These are phyloP conservation scores for Sphagnum magellanicum DNA, from an alignment of 228 moss, liverwort and hornwort species.

Conservation along the genomic window DNA sequence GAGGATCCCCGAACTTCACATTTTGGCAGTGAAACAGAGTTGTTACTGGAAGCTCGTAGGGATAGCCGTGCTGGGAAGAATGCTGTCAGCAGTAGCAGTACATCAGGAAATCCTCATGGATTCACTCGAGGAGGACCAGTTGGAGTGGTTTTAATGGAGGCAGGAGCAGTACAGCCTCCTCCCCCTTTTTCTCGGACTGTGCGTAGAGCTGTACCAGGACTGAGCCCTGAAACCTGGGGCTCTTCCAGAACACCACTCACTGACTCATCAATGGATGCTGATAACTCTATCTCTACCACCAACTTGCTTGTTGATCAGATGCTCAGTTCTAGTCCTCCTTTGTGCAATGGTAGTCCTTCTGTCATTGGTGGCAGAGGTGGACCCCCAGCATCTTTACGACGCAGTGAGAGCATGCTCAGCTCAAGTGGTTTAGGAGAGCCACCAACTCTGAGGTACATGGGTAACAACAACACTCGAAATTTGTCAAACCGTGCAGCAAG, in stretches of 20 bases:
- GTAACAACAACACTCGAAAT: constrained; percentile 21
- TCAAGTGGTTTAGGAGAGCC: constrained; percentile 30
- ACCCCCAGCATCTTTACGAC: constrained; percentile 26
- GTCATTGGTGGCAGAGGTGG: constrained; percentile 26
- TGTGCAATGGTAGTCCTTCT: constrained; percentile 22
- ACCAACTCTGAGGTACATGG: constrained; percentile 29
- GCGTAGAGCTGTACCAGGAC: constrained; percentile 52
- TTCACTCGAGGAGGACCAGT: constrained; percentile 17
- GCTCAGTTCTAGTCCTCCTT: constrained; percentile 33
- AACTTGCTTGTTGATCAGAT: constrained; percentile 44
- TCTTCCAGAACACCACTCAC: constrained; percentile 35
- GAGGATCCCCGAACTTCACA: background rate
- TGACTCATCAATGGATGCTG: constrained; percentile 52
- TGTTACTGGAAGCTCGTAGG: constrained; percentile 26
- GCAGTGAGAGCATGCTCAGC: constrained; percentile 22
- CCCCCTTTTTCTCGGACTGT: constrained; percentile 53
- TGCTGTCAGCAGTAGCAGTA: constrained; percentile 34
- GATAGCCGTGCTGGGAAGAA: constrained; percentile 56
- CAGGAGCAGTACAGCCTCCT: constrained; percentile 23
- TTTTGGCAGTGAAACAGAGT: constrained; percentile 11
- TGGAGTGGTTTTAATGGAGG: constrained; percentile 28
- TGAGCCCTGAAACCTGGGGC: constrained; percentile 43
- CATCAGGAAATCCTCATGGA: constrained; percentile 31
- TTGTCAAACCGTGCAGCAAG: constrained; percentile 20
- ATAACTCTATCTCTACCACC: constrained; percentile 41